Evolutionary conservation across 768 basidiomycete species (phyloP), one percentile per base, ranked within the genome.

Genomic region (Collybiopsis luxurians): DNA sequence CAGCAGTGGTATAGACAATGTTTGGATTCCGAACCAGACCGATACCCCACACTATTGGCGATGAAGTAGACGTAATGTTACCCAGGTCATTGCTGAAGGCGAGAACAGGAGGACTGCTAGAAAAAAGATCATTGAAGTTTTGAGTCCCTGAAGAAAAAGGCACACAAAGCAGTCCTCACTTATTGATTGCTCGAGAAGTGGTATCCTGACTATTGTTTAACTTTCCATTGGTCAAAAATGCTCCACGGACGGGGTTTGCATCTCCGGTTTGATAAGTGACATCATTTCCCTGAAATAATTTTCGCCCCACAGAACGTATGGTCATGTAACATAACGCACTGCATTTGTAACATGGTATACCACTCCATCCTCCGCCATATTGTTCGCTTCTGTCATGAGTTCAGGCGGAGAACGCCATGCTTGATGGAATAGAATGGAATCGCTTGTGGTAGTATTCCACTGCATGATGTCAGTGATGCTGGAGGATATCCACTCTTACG

Each of bases 301-400:
- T 13, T n/a, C n/a, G n/a, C n/a, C n/a, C n/a, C 19, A 3, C 1
- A n/a, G 10, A 7, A 13, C 4, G 45, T 19, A 47, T 27, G 28
- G 31, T 31, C n/a, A n/a, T n/a, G n/a, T n/a, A n/a, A n/a, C n/a
- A n/a, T n/a, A 21, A 2, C 1, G 4, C 54, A 77, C 79, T 47
- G 64, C 67, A 2, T 59, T 60, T 12, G 53, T 26, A 6, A 45
- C 55, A 61, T 80, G 79, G 63, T 76, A 80, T 0, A 73, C 74
- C 3, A 71, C 70, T 10, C 76, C 76, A 67, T 84, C 82, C 64
- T 80, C 74, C 15, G 81, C 79, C 52, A 75, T 75, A 9, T 40
- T 23, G 4, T 62, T 58, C 55, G 73, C 67, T 56, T 84, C 84
- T 0, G 69, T 60, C 63, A 75, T 73, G 67, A 43, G n/a, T 60